Base-by-base conservation (phyloP, 768 basidiomycete species). In the Lactarius evosmus region DNA sequence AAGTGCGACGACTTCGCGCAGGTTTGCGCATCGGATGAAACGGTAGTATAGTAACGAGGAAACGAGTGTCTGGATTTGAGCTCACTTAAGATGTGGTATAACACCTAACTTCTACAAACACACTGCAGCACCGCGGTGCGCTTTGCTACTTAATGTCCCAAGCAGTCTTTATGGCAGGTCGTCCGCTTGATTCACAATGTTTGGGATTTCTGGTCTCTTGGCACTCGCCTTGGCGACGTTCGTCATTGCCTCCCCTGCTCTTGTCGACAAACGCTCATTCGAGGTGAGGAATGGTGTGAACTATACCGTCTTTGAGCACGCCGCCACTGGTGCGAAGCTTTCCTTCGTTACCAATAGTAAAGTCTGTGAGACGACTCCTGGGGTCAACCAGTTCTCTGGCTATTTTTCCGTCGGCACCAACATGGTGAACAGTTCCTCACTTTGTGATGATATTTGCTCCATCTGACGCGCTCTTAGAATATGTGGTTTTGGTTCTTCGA, bases 401-500 rank as follows among this genome's bases (percentile, higher is more conserved):
- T 53, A 53, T 12, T n/a, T 53, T 12, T 30, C 52, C 30, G 52
- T 53, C 12, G 52, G 52, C 19, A 53, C 17, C 16, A 53, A 53
- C 17, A 53, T 53, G 52, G 52, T 53, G 19, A 33, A 32, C 52
- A 53, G 9, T 32, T 11, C 12, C 19, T 8, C 52, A n/a, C 17
- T 1, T 9, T 30, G 17, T 22, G n/a, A 44, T 16, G 5, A 19
- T 53, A 32, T 33, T 30, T 53, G 4, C 52, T 19, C n/a, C 17
- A 8, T 19, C 52, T 53, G 52, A 53, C 36, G 5, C 17, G 36
- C 25, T 25, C 36, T 8, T 22, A 57, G 33, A 57, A 40, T 12
- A 57, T 53, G 52, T 53, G 56, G 56, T 57, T 57, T 7, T 57
- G 56, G 56, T 57, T 57, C 56, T 57, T 57, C 56, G 56, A 57